Evolutionary conservation across 2,329 filamentous ascomycete genomes (phyloP).

Genomic region (Sclerotinia subarctica): DNA sequence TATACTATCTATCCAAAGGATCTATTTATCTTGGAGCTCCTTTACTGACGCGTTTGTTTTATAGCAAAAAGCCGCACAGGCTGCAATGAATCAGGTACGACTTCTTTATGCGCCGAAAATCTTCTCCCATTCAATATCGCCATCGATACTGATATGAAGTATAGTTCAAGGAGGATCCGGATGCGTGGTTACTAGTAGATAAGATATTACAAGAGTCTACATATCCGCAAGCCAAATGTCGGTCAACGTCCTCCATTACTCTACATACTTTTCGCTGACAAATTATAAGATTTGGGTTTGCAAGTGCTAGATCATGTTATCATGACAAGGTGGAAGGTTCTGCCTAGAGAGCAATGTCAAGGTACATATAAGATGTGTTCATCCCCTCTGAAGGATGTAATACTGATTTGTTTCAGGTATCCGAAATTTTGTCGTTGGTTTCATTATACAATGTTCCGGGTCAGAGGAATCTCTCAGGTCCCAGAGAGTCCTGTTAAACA

Average conservation of each 20-base stretch:
- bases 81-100: conserved; percentile 84
- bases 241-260: conserved; percentile 38
- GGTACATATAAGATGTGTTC: conserved; percentile 48
- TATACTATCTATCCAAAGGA: conserved; percentile 20
- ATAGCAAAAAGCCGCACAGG: conserved; percentile 95
- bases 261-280: conserved; percentile 25
- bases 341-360: conserved; percentile 93
- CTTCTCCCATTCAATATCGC: conserved; percentile 12
- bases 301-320: conserved; percentile 98
- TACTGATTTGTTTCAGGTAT: conserved; percentile 62
- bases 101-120: conserved; percentile 27
- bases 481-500: conserved; percentile 91
- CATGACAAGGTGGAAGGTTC: conserved; percentile 97
- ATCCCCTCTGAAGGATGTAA: not conserved
- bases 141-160: conserved; percentile 28
- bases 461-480: conserved; percentile 82
- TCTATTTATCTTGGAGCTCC: conserved; percentile 16
- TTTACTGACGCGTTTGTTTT: conserved; percentile 43
- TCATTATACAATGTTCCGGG: conserved; percentile 91
- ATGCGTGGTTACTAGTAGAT: conserved; percentile 96
- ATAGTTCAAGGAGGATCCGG: conserved; percentile 98
- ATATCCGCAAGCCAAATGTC: conserved; percentile 96
- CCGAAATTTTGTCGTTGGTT: conserved; percentile 97
- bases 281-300: conserved; percentile 72
- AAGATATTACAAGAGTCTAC: conserved; percentile 91